Evolutionary conservation across 495 filamentous ascomycete species (phyloP).

Genomic region (Cercophora scortea): DNA sequence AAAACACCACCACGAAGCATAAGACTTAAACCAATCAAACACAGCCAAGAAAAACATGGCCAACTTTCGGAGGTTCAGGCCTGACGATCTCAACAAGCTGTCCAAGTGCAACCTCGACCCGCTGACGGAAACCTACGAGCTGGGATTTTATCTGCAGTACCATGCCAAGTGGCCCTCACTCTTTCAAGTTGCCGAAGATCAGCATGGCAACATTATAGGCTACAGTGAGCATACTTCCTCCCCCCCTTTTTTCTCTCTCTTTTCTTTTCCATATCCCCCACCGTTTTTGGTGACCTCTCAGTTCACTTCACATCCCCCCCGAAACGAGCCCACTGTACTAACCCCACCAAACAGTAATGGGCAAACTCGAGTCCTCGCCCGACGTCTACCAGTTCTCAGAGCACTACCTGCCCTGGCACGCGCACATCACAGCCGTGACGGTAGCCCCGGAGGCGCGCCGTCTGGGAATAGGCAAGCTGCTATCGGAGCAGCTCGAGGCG

Average conservation of each 20-base stretch:
- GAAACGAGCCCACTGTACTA: too few relatives aligned
- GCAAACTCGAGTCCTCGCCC: slow-evolving; percentile 87
- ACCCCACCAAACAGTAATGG: slow-evolving; percentile 64
- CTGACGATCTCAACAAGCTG: slow-evolving; percentile 45
- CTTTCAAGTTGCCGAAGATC: slow-evolving; percentile 79
- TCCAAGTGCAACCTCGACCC: slow-evolving; percentile 89
- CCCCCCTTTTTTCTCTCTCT: not conserved
- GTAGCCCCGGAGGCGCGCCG: slow-evolving; percentile 81
- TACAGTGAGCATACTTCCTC: slow-evolving; percentile 70
- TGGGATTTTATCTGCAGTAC: slow-evolving; percentile 92
- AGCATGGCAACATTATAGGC: slow-evolving; percentile 73
- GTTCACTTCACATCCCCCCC: too few relatives aligned
- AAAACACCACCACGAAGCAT: too few relatives aligned
- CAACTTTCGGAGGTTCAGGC: slow-evolving; percentile 37
- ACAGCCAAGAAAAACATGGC: slow-evolving; percentile 23
- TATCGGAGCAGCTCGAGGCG: slow-evolving; percentile 73
- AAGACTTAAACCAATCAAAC: too few relatives aligned
- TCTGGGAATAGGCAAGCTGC: slow-evolving; percentile 71
- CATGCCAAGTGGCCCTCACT: slow-evolving; percentile 90
- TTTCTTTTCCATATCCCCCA: not conserved
- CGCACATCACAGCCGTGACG: slow-evolving; percentile 93
- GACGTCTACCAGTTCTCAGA: slow-evolving; percentile 58
- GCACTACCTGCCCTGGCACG: slow-evolving; percentile 94
- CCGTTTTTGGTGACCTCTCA: too few relatives aligned
- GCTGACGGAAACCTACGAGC: slow-evolving; percentile 91